Evolutionary conservation across 495 filamentous ascomycete genomes (phyloP).

Genomic region (Amorphotheca resinae): DNA sequence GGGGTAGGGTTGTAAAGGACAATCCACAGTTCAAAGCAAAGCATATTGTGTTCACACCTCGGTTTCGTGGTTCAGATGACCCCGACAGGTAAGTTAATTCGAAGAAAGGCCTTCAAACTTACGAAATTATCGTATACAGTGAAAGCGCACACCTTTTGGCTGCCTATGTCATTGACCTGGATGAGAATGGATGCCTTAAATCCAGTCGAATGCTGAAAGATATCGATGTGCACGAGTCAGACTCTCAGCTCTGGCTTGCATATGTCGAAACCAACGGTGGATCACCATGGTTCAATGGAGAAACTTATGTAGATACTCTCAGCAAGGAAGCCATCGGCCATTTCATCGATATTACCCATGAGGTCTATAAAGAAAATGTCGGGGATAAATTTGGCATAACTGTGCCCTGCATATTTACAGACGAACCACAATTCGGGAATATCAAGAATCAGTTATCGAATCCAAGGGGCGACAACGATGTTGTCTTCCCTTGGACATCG

Average conservation of each 20-base stretch:
- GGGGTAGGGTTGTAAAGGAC: constrained; percentile 13
- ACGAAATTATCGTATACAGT: not conserved
- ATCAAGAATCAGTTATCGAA: constrained; percentile 17
- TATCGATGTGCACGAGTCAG: constrained; percentile 5
- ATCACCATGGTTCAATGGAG: constrained; percentile 19
- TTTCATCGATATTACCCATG: constrained; percentile 21
- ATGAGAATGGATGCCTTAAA: constrained; percentile 13
- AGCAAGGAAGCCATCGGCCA: constrained; percentile 12
- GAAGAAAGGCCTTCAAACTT: not conserved
- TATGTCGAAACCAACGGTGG: constrained; percentile 16
- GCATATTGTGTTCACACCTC: constrained; percentile 17
- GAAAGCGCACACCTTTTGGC: constrained; percentile 12
- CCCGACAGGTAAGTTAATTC: constrained; percentile 6
- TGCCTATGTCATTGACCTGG: constrained; percentile 10
- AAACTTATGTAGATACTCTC: constrained; percentile 20
- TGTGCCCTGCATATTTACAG: constrained; percentile 21
- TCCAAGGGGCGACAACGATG: constrained; percentile 8
- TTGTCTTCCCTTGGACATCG: constrained; percentile 19
- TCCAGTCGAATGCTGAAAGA: constrained; percentile 3
- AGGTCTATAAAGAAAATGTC: constrained; percentile 17
- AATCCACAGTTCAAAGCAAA: constrained; percentile 13
- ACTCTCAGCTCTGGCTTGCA: constrained; percentile 15
- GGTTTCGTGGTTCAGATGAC: constrained; percentile 3
- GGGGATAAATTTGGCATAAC: constrained; percentile 17
- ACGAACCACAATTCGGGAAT: constrained; percentile 21